Conservation (phyloP, 2,329 filamentous ascomycete genomes). For the Trichophyton schoenleinii region DNA sequence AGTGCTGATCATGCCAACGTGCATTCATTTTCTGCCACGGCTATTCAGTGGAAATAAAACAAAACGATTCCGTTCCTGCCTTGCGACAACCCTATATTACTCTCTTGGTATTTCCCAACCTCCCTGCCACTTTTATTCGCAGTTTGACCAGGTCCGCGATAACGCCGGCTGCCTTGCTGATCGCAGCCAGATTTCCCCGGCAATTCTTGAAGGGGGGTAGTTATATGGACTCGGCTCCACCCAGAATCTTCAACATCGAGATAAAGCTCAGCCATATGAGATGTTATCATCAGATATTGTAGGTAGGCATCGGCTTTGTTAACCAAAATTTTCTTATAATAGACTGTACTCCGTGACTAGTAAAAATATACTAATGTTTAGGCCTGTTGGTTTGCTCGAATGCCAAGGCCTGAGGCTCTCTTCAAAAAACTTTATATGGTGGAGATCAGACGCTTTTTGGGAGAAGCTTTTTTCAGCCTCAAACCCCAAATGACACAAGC, state of each 20-base stretch:
- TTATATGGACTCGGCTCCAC: background rate
- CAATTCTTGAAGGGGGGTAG: slow-evolving; percentile 1
- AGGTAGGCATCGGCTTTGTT: background rate
- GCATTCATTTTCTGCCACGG: background rate
- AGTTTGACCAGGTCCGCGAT: background rate
- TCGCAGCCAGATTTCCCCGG: background rate
- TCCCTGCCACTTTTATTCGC: background rate
- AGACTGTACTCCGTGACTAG: background rate
- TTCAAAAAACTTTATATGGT: background rate
- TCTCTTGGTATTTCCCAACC: background rate
- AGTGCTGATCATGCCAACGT: background rate
- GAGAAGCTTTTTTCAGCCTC: background rate
- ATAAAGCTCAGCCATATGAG: slow-evolving; percentile 2
- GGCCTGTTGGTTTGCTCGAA: background rate
- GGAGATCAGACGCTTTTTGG: background rate
- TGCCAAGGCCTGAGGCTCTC: background rate
- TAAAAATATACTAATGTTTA: background rate
- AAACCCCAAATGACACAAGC: background rate
- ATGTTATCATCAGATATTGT: background rate
- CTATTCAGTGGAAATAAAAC: background rate
- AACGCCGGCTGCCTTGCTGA: background rate
- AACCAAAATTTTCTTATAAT: background rate
- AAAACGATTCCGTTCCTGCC: background rate
- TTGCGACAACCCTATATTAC: background rate
- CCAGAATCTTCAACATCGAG: slow-evolving; percentile 6